Percentiles rank a stretch among this genome's conserved stretches.
These are phyloP conservation scores for Aspergillus texensis DNA, from an alignment of 2,329 filamentous ascomycete species.

Conservation along the genomic window DNA sequence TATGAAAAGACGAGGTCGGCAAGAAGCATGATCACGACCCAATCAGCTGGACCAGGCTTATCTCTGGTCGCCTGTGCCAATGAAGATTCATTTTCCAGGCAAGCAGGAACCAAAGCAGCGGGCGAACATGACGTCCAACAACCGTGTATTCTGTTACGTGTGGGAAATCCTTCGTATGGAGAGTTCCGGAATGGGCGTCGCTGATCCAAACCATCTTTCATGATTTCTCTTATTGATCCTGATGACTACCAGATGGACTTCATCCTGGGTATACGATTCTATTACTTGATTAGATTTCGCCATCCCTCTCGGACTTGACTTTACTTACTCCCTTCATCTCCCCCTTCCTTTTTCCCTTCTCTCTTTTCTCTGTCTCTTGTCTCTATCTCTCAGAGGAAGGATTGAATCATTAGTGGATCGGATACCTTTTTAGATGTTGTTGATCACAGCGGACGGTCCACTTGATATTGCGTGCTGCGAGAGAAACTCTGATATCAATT, in stretches of 20 bases:
- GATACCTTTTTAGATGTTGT: not conserved
- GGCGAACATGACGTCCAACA: slow-evolving; percentile 13
- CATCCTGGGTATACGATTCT: slow-evolving; percentile 4
- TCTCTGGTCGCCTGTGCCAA: slow-evolving; percentile 22
- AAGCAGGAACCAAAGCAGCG: slow-evolving; percentile 15
- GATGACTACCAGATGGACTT: slow-evolving; percentile 15
- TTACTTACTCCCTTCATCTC: not conserved
- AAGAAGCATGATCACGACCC: slow-evolving; percentile 22
- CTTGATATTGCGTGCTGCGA: slow-evolving; percentile 4
- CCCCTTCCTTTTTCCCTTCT: not conserved
- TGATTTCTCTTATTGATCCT: slow-evolving; percentile 22
- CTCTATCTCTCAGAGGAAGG: not conserved
- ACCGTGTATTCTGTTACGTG: slow-evolving; percentile 32
- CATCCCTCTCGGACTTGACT: slow-evolving; percentile 2
- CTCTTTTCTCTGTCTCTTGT: not conserved
- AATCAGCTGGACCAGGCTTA: slow-evolving; percentile 36
- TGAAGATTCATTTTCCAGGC: not conserved
- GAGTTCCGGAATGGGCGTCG: slow-evolving; percentile 15
- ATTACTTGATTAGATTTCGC: slow-evolving; percentile 11
- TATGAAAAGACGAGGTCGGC: slow-evolving; percentile 24
- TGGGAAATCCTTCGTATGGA: slow-evolving; percentile 25
- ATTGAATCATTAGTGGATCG: not conserved
- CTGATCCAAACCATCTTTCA: slow-evolving; percentile 13
- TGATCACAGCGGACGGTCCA: slow-evolving; percentile 3
- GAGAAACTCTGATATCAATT: slow-evolving; percentile 4